Conservation (phyloP, 305 asterid genomes). For the Fraxinus latifolia region DNA sequence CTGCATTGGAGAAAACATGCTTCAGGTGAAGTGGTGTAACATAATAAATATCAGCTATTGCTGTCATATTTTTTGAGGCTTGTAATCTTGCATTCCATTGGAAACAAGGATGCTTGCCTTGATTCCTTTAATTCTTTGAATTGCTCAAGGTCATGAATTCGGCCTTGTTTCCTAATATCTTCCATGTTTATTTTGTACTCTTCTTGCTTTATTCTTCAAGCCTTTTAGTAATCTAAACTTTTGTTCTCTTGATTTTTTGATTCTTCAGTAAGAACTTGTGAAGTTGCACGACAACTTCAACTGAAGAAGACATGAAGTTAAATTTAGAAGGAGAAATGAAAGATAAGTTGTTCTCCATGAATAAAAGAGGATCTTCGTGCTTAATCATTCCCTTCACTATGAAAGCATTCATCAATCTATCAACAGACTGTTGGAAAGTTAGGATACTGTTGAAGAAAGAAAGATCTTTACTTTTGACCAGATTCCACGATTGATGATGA, state of each 20-base stretch:
- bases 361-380: slow-evolving; percentile 1
- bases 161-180: neutral
- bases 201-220: neutral
- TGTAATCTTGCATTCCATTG: neutral
- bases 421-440: neutral
- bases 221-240: neutral
- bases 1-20: neutral
- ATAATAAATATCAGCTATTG: neutral
- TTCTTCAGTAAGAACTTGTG: slow-evolving; percentile 6
- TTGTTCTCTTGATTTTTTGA: neutral
- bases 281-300: slow-evolving; percentile 5
- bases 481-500: neutral
- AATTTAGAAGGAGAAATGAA: neutral
- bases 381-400: neutral
- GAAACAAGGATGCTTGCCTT: neutral
- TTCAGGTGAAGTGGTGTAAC: neutral
- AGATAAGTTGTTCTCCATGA: neutral
- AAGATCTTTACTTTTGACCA: neutral
- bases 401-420: neutral
- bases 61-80: neutral
- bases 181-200: neutral
- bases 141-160: neutral
- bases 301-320: neutral
- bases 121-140: neutral
- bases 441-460: neutral